Evolutionary conservation across 768 basidiomycete species (phyloP).

Genomic region (Pleurotus djamor): DNA sequence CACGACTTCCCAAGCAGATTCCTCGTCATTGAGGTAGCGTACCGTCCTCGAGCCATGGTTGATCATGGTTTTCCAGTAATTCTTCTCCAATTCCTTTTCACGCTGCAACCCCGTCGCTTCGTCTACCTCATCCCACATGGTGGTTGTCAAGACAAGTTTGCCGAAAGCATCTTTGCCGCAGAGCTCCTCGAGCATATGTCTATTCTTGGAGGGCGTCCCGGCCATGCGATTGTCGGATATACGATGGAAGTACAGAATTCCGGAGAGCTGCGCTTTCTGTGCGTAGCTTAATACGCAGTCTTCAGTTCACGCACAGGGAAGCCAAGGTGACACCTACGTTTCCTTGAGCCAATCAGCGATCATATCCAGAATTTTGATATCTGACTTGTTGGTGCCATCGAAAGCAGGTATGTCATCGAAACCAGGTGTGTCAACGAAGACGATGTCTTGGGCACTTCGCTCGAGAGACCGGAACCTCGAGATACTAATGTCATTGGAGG

Average conservation of each 20-base stretch:
- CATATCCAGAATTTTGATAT: slow-evolving; percentile 33
- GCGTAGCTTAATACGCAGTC: slow-evolving; percentile 9
- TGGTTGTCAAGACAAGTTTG: slow-evolving; percentile 10
- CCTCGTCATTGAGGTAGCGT: background rate
- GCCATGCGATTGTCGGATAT: slow-evolving; percentile 14
- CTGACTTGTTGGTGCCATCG: slow-evolving; percentile 27
- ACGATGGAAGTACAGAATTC: slow-evolving; percentile 18
- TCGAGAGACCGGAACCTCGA: slow-evolving; percentile 22
- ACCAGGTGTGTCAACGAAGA: slow-evolving; percentile 35
- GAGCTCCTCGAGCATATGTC: slow-evolving; percentile 10
- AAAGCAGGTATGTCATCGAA: too few species aligned
- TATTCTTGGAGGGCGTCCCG: slow-evolving; percentile 5
- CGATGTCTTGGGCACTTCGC: slow-evolving; percentile 23
- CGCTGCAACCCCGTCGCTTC: background rate
- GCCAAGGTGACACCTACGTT: slow-evolving; percentile 14
- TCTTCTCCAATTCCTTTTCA: slow-evolving; percentile 3
- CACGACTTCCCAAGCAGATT: slow-evolving; percentile 11
- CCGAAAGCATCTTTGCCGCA: slow-evolving; percentile 10
- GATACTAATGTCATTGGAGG: slow-evolving; percentile 30
- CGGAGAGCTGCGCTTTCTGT: slow-evolving; percentile 9
- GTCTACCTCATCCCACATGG: slow-evolving; percentile 11
- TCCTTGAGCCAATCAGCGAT: slow-evolving; percentile 28
- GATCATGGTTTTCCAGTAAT: slow-evolving; percentile 7
- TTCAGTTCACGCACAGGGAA: background rate
- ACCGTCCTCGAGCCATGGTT: background rate